Percentiles rank a stretch among this genome's conserved stretches.
Conservation (phyloP, 2,329 filamentous ascomycete species). For the Metarhizium anisopliae region DNA sequence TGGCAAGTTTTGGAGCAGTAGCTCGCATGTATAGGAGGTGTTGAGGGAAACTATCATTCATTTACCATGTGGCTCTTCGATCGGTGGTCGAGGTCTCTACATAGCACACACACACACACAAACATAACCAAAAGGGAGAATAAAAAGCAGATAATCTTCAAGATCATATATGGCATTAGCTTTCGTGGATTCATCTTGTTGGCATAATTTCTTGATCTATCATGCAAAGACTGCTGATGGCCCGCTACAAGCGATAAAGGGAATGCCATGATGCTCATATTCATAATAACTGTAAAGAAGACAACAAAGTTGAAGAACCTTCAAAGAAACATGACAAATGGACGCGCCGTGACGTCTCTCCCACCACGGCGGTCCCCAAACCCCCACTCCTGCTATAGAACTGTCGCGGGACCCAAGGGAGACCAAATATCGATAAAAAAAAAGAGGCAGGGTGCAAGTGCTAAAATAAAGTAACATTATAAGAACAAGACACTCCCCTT, state of each 20-base stretch:
- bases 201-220: slow-evolving; percentile 1
- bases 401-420: slow-evolving; percentile 36
- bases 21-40: slow-evolving; percentile 3
- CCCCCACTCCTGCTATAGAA: slow-evolving; percentile 23
- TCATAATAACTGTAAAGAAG: slow-evolving; percentile 14
- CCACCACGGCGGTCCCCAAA: slow-evolving; percentile 38
- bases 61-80: neutral
- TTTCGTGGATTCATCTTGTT: neutral
- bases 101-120: neutral
- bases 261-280: slow-evolving; percentile 15
- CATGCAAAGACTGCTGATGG: slow-evolving; percentile 4
- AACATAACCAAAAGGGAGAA: neutral
- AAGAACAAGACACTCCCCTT: neutral
- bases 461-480: neutral
- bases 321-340: slow-evolving; percentile 7
- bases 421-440: neutral
- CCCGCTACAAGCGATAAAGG: neutral
- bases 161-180: neutral
- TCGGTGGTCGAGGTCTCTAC: neutral
- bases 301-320: slow-evolving; percentile 1
- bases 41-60: slow-evolving; percentile 3
- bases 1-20: neutral
- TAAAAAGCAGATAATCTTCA: neutral
- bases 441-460: neutral
- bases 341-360: slow-evolving; percentile 51